A percentile compares a stretch with the other conserved stretches of the same genome.
These are phyloP conservation scores for Pseudogymnoascus sp. DNA, from an alignment of 2,329 filamentous ascomycete genomes.

Conservation along the genomic window DNA sequence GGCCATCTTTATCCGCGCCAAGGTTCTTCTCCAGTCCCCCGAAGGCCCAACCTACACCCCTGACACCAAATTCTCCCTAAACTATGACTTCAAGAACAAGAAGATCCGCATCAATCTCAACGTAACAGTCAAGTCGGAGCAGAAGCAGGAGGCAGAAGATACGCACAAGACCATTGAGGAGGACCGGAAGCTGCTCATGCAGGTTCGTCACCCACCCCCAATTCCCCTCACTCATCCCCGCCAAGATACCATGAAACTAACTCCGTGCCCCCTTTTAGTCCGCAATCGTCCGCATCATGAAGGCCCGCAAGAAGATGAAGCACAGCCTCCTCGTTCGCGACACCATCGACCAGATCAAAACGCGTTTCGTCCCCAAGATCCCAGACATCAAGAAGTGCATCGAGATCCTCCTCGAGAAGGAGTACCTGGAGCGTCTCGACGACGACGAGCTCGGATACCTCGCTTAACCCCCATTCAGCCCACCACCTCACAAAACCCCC, in stretches of 20 bases:
- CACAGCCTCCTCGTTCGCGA: conserved; percentile 89
- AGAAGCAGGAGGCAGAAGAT: conserved; percentile 92
- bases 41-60: conserved; percentile 68
- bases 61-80: conserved; percentile 74
- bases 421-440: conserved; percentile 92
- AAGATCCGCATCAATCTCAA: conserved; percentile 97
- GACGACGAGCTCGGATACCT: conserved; percentile 93
- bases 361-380: conserved; percentile 86
- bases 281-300: conserved; percentile 98
- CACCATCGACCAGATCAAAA: conserved; percentile 90
- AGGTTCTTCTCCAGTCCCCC: conserved; percentile 68
- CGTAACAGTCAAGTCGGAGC: conserved; percentile 86
- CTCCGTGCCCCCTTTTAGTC: conserved; percentile 53
- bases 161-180: conserved; percentile 99
- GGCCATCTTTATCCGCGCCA: conserved; percentile 83
- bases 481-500: not conserved
- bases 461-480: conserved; percentile 45
- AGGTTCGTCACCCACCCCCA: conserved; percentile 54
- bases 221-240: conserved; percentile 10
- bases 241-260: conserved; percentile 9
- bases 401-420: conserved; percentile 96
- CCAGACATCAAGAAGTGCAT: conserved; percentile 99
- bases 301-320: conserved; percentile 98
- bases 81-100: conserved; percentile 96
- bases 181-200: conserved; percentile 89